Base-by-base conservation (phyloP, 345 rosid genomes). In the Eucalyptus paniculata region DNA sequence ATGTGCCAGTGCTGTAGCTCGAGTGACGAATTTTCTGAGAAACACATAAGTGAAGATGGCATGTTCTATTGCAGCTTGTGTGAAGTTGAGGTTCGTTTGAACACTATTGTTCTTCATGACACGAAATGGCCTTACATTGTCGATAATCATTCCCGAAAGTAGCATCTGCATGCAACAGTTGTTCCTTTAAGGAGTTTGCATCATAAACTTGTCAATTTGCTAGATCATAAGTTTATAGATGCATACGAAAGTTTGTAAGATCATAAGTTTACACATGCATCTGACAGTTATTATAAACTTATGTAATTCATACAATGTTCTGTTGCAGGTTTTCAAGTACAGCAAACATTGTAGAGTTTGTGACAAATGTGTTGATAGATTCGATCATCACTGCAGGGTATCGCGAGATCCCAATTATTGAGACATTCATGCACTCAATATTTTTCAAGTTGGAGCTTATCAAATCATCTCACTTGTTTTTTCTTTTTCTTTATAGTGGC, bases 331-430 rank as follows among this genome's bases (percentile, higher is more conserved):
- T 88, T 96, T 94, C 94, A 98, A 95, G 92, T 96, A 97, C 93
- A 98, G 99, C 95, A 98, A 98, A 93, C 99, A 97, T 91, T 98
- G 99, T 87, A 93, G 99, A 93, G 99, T 98, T 77, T 97, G 99
- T 80, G 99, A 98, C 94, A 98, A 98, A 93, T 97, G 99, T 86
- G 99, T 98, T 11, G 95, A 98, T 90, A 93, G 92, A 72, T 98
- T 97, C 86, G 99, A 97, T 92, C 99, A 98, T 93, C 99, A 98
- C 91, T 97, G 99, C 97, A 94, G 98, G 99, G 99, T 98, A 96
- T 21, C 11, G 54, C 7, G 65, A 69, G 67, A 60, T 92, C 82
- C 86, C 88, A 51, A 44, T 54, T 58, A 85, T n/a, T 21, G 28
- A 77, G 26, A 77, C 47, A 77, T 77, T 37, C 45, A 12, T 4